These are phyloP conservation scores for Aspergillus alliaceus DNA, from an alignment of 2,329 filamentous ascomycete species.

Conservation along the genomic window DNA sequence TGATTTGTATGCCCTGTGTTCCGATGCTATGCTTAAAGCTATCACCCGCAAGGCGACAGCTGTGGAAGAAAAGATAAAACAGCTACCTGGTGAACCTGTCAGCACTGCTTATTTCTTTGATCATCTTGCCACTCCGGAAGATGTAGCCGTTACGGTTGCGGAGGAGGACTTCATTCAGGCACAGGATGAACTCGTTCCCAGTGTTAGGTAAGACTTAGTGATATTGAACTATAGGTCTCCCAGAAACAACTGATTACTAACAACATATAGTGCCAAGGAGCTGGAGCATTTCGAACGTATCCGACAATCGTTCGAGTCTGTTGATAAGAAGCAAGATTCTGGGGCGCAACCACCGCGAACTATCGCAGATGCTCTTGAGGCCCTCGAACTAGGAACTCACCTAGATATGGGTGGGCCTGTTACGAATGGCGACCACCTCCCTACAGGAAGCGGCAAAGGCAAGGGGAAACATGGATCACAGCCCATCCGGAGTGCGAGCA, in stretches of 20 bases:
- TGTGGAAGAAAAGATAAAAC: constrained; percentile 79
- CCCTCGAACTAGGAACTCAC: constrained; percentile 28
- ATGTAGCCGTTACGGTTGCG: constrained; percentile 82
- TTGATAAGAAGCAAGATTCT: constrained; percentile 44
- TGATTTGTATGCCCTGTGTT: constrained; percentile 95
- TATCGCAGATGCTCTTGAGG: constrained; percentile 39
- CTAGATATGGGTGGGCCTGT: constrained; percentile 23
- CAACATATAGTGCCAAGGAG: constrained; percentile 70
- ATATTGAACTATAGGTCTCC: neutral
- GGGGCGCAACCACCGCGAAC: constrained; percentile 29
- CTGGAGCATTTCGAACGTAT: constrained; percentile 87
- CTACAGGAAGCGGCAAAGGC: constrained; percentile 29
- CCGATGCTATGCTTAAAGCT: constrained; percentile 97
- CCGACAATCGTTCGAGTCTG: constrained; percentile 73
- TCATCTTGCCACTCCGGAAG: constrained; percentile 77
- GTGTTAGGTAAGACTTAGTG: constrained; percentile 58
- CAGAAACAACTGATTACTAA: constrained; percentile 22
- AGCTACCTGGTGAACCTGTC: constrained; percentile 59
- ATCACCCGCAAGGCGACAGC: constrained; percentile 84
- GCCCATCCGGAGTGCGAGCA: constrained; percentile 28
- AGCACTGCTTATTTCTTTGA: constrained; percentile 96
- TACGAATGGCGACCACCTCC: constrained; percentile 25
- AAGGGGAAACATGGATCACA: constrained; percentile 32
- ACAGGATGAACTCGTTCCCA: constrained; percentile 82
- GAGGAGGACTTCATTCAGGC: constrained; percentile 86